Evolutionary conservation across 192 early-diverging fungal genomes (phyloP).

Genomic region (Umbelopsis ramanniana): DNA sequence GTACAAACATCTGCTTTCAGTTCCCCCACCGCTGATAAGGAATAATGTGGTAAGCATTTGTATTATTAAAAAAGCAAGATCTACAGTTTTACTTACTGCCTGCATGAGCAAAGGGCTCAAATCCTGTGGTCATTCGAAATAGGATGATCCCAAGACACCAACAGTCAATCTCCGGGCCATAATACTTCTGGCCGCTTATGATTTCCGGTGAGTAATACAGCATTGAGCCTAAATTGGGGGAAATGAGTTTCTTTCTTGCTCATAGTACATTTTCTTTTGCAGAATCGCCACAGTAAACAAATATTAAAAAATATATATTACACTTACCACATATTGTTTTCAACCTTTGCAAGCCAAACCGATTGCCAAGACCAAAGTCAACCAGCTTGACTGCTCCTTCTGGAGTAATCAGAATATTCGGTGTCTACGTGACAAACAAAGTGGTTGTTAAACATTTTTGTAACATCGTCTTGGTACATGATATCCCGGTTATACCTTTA

Average conservation of each 20-base stretch:
- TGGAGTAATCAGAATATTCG: constrained; percentile 81
- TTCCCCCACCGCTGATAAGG: constrained; percentile 44
- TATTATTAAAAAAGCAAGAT: not conserved
- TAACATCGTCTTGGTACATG: not conserved
- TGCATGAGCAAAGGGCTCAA: constrained; percentile 52
- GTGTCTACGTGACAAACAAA: constrained; percentile 29
- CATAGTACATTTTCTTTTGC: too few species aligned
- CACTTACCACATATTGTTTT: constrained; percentile 83
- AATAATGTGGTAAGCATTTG: not conserved
- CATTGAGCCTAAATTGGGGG: constrained; percentile 61
- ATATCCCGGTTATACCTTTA: constrained; percentile 65
- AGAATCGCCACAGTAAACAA: not conserved
- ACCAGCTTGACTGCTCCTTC: constrained; percentile 78
- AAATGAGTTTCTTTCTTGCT: too few species aligned
- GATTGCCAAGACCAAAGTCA: constrained; percentile 91
- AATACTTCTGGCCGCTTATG: constrained; percentile 85
- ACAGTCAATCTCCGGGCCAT: constrained; percentile 92
- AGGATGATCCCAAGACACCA: constrained; percentile 94
- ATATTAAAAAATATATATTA: not conserved
- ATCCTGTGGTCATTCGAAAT: constrained; percentile 73
- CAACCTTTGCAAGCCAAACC: constrained; percentile 73
- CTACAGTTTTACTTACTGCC: constrained; percentile 20
- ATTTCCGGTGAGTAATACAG: constrained; percentile 92
- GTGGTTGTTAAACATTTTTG: not conserved
- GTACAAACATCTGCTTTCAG: constrained; percentile 51